Percentiles rank a stretch among this genome's conserved stretches.
Conservation (phyloP, 306 rosid genomes). For the Biancaea sappan region DNA sequence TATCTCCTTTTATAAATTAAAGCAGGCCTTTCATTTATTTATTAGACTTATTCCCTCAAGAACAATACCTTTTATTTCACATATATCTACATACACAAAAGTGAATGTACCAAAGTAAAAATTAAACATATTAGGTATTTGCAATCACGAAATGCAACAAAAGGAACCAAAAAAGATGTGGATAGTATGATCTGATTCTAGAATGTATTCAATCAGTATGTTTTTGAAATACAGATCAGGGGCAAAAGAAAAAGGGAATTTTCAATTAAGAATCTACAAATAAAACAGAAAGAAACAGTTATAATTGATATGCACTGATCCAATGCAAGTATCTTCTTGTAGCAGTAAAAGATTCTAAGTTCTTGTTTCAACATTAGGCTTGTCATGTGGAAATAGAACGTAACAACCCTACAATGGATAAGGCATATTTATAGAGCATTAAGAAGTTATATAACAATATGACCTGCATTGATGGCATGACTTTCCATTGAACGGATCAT, state of each 20-base stretch:
- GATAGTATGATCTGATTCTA: neutral
- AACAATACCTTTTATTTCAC: neutral
- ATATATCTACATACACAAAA: neutral
- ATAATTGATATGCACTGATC: neutral
- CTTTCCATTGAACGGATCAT: slow-evolving; percentile 63
- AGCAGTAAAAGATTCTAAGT: slow-evolving; percentile 19
- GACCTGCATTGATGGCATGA: slow-evolving; percentile 91
- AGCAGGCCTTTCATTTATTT: neutral
- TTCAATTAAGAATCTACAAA: neutral
- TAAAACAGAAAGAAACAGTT: neutral
- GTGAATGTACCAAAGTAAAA: neutral
- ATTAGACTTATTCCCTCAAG: neutral
- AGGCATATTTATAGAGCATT: neutral
- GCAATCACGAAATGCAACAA: neutral
- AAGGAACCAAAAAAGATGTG: neutral
- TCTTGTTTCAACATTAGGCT: neutral
- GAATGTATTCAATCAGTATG: neutral
- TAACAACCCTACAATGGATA: neutral
- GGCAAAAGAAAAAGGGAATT: neutral
- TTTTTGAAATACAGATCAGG: neutral
- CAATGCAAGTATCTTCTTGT: neutral
- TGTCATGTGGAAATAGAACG: neutral
- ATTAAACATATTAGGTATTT: neutral
- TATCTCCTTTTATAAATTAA: neutral
- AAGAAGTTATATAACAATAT: neutral